Percentiles rank a stretch among this genome's conserved stretches.
Conservation (phyloP, 1,139 yeast genomes). For the Hanseniaspora uvarum region DNA sequence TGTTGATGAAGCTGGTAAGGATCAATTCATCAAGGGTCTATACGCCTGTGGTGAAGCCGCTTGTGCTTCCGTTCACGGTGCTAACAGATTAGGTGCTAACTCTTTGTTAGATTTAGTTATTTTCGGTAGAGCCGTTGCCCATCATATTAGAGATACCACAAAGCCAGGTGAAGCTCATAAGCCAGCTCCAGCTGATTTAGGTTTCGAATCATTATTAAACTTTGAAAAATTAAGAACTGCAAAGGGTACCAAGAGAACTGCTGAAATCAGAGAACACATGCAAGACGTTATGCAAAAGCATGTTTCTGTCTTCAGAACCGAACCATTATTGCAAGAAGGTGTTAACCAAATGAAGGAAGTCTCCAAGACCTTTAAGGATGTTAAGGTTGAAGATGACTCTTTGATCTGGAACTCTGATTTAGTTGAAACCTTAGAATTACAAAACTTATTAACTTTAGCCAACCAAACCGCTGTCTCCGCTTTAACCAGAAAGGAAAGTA, state of each 20-base stretch:
- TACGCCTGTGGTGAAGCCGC: conserved; percentile 99
- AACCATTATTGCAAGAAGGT: conserved; percentile 86
- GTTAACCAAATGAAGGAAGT: conserved; percentile 66
- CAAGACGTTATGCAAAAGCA: conserved; percentile 95
- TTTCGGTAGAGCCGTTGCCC: conserved; percentile 96
- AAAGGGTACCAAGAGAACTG: conserved; percentile 68
- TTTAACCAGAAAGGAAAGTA: conserved; percentile 89
- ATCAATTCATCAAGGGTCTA: conserved; percentile 83
- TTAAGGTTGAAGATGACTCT: conserved; percentile 87
- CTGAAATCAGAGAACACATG: conserved; percentile 84
- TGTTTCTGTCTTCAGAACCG: conserved; percentile 93
- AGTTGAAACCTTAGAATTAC: conserved; percentile 91
- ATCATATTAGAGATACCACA: conserved; percentile 74
- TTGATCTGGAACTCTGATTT: conserved; percentile 98
- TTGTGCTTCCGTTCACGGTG: conserved; percentile 98
- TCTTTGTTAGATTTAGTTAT: conserved; percentile 95
- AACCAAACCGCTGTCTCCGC: conserved; percentile 92
- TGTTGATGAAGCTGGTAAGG: conserved; percentile 77
- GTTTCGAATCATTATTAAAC: conserved; percentile 80
- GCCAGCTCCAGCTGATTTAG: conserved; percentile 72
- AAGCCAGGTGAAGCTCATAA: conserved; percentile 83
- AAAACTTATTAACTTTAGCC: conserved; percentile 94
- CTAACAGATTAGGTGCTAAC: conserved; percentile 98
- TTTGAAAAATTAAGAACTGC: conserved; percentile 84
- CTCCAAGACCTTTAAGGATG: conserved; percentile 60